Conservation (phyloP, 1,284 basidiomycete species). For the Thelephora terrestris region DNA sequence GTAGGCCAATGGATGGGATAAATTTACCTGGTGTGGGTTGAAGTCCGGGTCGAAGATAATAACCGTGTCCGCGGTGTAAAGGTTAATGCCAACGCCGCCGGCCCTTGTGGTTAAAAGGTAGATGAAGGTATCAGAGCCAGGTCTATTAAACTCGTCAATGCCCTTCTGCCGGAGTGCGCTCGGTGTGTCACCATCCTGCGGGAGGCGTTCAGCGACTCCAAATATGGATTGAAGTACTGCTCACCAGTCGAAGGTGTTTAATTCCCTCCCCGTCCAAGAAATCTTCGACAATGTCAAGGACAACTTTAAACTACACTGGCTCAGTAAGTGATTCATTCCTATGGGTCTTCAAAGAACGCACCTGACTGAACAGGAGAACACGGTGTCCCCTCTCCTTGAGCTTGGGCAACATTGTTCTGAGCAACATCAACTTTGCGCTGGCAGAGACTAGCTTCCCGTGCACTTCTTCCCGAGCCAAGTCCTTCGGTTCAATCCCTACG, state of each 20-base stretch:
- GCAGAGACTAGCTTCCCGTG: slow-evolving; percentile 79
- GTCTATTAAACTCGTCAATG: slow-evolving; percentile 90
- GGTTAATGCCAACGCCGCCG: slow-evolving; percentile 93
- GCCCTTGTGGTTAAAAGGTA: slow-evolving; percentile 92
- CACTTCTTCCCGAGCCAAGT: slow-evolving; percentile 46
- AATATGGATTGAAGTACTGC: slow-evolving; percentile 16
- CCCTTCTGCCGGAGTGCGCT: slow-evolving; percentile 82
- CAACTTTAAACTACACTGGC: slow-evolving; percentile 81
- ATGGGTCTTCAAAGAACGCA: slow-evolving; percentile 26
- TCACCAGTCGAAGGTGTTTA: slow-evolving; percentile 82
- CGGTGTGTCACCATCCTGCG: slow-evolving; percentile 84
- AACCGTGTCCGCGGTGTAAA: slow-evolving; percentile 83
- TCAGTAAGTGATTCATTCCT: slow-evolving; percentile 1
- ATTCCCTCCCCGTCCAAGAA: slow-evolving; percentile 86
- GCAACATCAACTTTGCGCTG: slow-evolving; percentile 80
- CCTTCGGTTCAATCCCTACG: slow-evolving; percentile 71
- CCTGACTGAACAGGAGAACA: slow-evolving; percentile 96
- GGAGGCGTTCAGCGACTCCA: slow-evolving; percentile 6
- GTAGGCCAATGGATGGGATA: slow-evolving; percentile 1
- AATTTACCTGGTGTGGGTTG: slow-evolving; percentile 76
- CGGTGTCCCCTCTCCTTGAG: slow-evolving; percentile 87
- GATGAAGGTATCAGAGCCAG: slow-evolving; percentile 80
- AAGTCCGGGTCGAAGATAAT: slow-evolving; percentile 92
- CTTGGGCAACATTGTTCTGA: slow-evolving; percentile 78
- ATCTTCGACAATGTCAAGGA: slow-evolving; percentile 86